Evolutionary conservation across 352 stramenopile genomes (phyloP), one percentile per base, ranked within the genome.

Genomic region (Globisporangium mamillatum): DNA sequence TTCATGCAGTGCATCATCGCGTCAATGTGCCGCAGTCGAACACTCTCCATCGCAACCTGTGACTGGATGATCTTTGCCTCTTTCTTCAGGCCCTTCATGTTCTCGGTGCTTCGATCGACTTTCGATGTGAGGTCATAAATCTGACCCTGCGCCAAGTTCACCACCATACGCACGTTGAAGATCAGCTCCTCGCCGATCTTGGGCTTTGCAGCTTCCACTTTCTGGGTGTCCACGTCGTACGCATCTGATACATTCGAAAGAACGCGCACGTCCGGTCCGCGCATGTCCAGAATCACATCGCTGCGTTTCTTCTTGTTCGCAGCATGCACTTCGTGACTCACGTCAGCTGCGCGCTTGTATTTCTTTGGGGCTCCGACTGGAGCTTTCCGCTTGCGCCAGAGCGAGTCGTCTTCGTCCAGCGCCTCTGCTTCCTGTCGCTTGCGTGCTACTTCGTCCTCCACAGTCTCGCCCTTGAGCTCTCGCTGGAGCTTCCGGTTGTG

Each of bases 401-500:
- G 66, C 36, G 78, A 79, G 63, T 96, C 89, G 56, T 95, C 88
- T 60, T 92, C 83, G 34, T 74, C 68, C n/a, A 78, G 36, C 29
- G 73, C 59, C 38, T 80, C 62, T 1, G 29, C 24, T 63, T 75
- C 68, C 58, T 77, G 62, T 16, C 72, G 61, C 65, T 73, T 66
- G 74, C 76, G 64, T 20, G 75, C 46, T 8, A 62, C 54, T 46
- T 77, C 63, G 18, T 85, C 72, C 27, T 86, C 75, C 0, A 79
- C 71, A 25, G 41, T 79, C 53, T 98, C 94, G 44, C 92, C 83
- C 32, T 91, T 82, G 4, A 98, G 81, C 71, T 98, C 91, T 27
- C 92, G 91, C 79, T 98, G 91, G 55, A 98, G 82, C 59, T 90
- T 82, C 32, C 81, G 81, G 83, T 98, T 98, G 64, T 95, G 84